Base-by-base conservation (phyloP, 805 yeast genomes). In the Huiozyma naganishii region DNA sequence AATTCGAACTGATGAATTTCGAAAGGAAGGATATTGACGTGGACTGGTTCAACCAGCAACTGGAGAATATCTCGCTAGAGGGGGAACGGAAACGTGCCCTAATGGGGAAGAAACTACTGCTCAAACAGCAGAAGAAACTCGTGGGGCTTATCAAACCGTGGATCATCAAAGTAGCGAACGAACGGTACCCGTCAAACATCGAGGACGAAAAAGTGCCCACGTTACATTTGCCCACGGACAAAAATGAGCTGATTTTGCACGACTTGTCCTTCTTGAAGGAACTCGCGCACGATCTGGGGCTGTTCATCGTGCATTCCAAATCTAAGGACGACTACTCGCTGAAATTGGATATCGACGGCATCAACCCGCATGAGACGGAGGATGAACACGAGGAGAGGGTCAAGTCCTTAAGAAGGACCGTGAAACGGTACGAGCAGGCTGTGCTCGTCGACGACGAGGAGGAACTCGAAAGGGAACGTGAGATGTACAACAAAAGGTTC, bases 1-100 rank as follows among this genome's bases (percentile, higher is more conserved):
- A 76, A 49, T 88, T 89, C 56, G 98, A 92, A 62, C 67, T 79
- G 50, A 84, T 82, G 61, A 81, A 83, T 58, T 92, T 90, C 56
- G 97, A 92, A 64, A 79, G 74, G 50, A 79, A 79, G 42, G 85
- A 83, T 48, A 69, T 86, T 44, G 96, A 89, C 61, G 78, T 85
- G 32, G 92, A 83, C 48, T 89, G 96, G 96, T 86, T 87, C 64
- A 87, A 87, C 64, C 74, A 81, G 55, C 84, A 84, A 56, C 72
- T 90, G 48, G 94, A 84, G 51, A 81, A 81, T 55, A 78, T 84
- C 45, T 82, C 90, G 6, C 66, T 80, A 39, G 71, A 77, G 41
- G 92, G 90, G 54, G 84, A 78, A 52, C 76, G 70, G 62, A 80
- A 73, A 61, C 75, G 87, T 63, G 74, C 72, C 45, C 74, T 77